Evolutionary conservation across 257 asterid genomes (phyloP).

Genomic region (Scutellaria galericulata): DNA sequence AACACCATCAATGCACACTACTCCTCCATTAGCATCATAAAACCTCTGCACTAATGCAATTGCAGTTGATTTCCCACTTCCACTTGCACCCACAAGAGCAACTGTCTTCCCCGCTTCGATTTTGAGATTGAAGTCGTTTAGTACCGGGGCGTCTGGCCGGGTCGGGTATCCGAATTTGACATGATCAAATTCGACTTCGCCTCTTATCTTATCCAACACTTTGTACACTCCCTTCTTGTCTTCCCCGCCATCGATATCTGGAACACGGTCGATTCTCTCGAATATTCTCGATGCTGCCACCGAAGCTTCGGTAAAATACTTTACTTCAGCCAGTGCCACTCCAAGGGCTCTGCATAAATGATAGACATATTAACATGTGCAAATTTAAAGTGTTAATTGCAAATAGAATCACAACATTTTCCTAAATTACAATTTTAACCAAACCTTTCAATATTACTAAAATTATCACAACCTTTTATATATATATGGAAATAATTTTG

Average conservation of each 20-base stretch:
- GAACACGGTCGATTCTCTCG: slow-evolving; percentile 64
- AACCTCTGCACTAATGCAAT: slow-evolving; percentile 74
- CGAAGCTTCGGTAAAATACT: slow-evolving; percentile 80
- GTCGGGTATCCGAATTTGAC: slow-evolving; percentile 71
- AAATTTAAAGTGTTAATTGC: no score
- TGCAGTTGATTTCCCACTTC: slow-evolving; percentile 88
- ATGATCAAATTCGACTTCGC: slow-evolving; percentile 63
- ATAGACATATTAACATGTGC: no score
- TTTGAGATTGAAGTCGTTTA: slow-evolving; percentile 63
- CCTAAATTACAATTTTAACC: no score
- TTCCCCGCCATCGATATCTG: slow-evolving; percentile 61
- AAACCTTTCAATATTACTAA: no score
- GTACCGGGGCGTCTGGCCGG: slow-evolving; percentile 66
- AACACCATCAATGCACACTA: slow-evolving; percentile 63
- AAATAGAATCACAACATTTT: no score
- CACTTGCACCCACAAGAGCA: slow-evolving; percentile 91
- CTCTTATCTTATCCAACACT: slow-evolving; percentile 51
- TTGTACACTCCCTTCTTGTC: slow-evolving; percentile 45
- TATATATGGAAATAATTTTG: no score
- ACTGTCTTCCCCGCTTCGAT: slow-evolving; percentile 77
- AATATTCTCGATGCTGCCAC: slow-evolving; percentile 77
- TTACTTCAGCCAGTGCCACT: slow-evolving; percentile 80
- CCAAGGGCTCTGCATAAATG: slow-evolving; percentile 70
- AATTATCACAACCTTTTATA: no score
- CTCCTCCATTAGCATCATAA: slow-evolving; percentile 66